Evolutionary conservation across 2,329 filamentous ascomycete species (phyloP).

Genomic region (Elsinoe perseae): DNA sequence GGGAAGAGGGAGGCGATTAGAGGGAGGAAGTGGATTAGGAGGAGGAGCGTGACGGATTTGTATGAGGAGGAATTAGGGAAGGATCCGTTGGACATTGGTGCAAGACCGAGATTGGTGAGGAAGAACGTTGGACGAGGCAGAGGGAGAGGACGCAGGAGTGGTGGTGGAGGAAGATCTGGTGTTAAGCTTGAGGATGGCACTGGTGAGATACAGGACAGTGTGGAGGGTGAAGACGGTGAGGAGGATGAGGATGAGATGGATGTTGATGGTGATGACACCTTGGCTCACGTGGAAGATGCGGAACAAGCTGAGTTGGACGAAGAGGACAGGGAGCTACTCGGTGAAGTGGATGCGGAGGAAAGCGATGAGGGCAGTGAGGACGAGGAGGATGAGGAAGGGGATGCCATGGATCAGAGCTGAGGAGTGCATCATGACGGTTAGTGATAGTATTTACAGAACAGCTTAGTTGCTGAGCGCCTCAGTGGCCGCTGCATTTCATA

Average conservation of each 20-base stretch:
- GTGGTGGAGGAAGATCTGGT: not conserved
- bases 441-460: not conserved
- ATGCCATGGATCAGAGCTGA: slow-evolving; percentile 20
- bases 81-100: slow-evolving; percentile 12
- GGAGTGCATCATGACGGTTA: not conserved
- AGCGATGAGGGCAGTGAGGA: slow-evolving; percentile 32
- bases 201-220: slow-evolving; percentile 14
- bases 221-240: slow-evolving; percentile 17
- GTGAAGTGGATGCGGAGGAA: slow-evolving; percentile 31
- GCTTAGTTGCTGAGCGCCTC: not conserved
- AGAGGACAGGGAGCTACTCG: slow-evolving; percentile 32
- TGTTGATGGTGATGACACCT: slow-evolving; percentile 21
- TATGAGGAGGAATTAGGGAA: slow-evolving; percentile 12
- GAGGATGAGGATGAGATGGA: slow-evolving; percentile 17
- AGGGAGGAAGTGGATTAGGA: not conserved
- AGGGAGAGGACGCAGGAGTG: slow-evolving; percentile 14
- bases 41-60: slow-evolving; percentile 7
- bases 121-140: slow-evolving; percentile 17
- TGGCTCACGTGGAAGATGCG: slow-evolving; percentile 23
- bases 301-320: slow-evolving; percentile 30
- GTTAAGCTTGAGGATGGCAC: slow-evolving; percentile 4
- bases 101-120: slow-evolving; percentile 11
- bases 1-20: not conserved
- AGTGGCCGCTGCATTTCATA: not conserved
- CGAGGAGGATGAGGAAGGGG: slow-evolving; percentile 22